Evolutionary conservation across 208 protist species (phyloP).

Genomic region (Herpetomonas tarakana): DNA sequence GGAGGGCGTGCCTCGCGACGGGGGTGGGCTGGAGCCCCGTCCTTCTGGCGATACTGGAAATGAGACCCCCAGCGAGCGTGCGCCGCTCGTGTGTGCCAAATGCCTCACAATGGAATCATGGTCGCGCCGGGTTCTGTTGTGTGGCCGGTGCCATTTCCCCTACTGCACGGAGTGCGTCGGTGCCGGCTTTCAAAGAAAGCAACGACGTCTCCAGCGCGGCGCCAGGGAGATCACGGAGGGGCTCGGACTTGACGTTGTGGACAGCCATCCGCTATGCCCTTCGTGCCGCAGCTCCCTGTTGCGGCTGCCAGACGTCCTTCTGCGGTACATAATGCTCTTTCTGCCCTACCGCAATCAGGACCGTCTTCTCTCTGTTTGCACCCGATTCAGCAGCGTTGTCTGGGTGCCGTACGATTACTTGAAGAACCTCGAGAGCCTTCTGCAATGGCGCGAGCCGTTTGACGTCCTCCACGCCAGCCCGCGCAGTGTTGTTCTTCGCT

Average conservation of each 20-base stretch:
- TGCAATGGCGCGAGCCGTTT: slow-evolving; percentile 17
- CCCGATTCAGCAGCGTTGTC: slow-evolving; percentile 9
- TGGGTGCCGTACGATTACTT: slow-evolving; percentile 18
- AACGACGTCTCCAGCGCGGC: no score
- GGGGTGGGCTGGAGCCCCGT: no score
- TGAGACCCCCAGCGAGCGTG: no score
- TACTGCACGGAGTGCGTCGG: slow-evolving; percentile 1
- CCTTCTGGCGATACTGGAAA: no score
- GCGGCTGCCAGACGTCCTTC: slow-evolving; percentile 11
- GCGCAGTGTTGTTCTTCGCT: slow-evolving; percentile 20
- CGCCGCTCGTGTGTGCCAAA: neutral
- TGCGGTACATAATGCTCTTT: slow-evolving; percentile 15
- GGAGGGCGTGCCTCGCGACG: no score
- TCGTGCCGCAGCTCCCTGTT: slow-evolving; percentile 18
- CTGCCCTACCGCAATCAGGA: slow-evolving; percentile 29
- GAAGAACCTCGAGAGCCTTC: slow-evolving; percentile 11
- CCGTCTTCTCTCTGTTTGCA: neutral
- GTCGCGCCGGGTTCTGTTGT: neutral
- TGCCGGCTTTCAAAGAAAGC: no score
- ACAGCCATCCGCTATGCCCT: slow-evolving; percentile 16
- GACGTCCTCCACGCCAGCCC: slow-evolving; percentile 19
- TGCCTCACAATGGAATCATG: neutral
- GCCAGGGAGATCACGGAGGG: no score
- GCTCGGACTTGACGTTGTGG: no score
- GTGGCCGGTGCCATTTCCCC: neutral